Base-by-base conservation (phyloP, 2,329 filamentous ascomycete genomes). In the Epichloe hybrida region DNA sequence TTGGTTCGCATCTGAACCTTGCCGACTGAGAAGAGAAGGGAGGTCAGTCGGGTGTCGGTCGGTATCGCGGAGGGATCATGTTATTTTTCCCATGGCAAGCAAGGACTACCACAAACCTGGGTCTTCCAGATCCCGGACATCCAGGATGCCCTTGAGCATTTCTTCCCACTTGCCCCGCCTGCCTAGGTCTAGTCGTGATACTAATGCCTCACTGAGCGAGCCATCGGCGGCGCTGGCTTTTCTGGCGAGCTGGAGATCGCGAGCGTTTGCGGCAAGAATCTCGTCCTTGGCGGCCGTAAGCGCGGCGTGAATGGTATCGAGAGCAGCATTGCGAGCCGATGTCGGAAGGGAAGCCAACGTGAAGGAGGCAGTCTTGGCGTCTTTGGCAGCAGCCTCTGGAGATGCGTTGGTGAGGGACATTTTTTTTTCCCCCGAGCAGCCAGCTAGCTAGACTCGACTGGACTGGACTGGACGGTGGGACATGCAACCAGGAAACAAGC, bases 101-200 rank as follows among this genome's bases (percentile, higher is more conserved):
- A 47, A 34, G 21, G 50, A 11, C 9, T 7, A 21, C n/a, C 5
- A 72, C 79, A 61, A 75, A 93, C 88, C 79, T 57, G 93, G 93
- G 70, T 98, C 93, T 46, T 86, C 79, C 31, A 98, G 75, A 48
- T 80, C 77, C 57, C 85, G 78, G 54, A 98, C 93, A 68, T 95
- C 88, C 53, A 94, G 69, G 54, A 98, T 94, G 27, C 93, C 93
- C 71, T 90, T 85, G 56, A 98, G 75, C 93, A 98, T 97, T 63
- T 97, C 93, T 62, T 96, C 90, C 75, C 85, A 98, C 71, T 97
- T 97, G 52, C 91, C 91, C 63, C 81, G 80, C 66, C 86, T 85
- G 46, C 81, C 82, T 46, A 98, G 73, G 67, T 98, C 91, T 54
- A 98, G 76, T 51, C 93, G 79, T 61, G 94, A 93, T 35, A 96